Evolutionary conservation across 2,329 filamentous ascomycete species (phyloP).

Genomic region (Botrytis pseudocinerea): DNA sequence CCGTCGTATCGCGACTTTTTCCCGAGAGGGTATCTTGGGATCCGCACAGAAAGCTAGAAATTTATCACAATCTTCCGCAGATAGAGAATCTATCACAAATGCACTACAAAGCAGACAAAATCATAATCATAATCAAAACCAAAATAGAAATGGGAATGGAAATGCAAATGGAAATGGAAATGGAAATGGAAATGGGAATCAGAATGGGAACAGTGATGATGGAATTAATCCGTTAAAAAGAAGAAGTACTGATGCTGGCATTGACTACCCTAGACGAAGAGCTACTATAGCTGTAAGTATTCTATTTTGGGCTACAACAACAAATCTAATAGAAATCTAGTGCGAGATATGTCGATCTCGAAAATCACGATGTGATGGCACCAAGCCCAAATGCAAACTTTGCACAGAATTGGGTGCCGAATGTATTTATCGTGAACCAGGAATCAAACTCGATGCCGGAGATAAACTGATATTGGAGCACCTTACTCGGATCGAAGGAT

Average conservation of each 20-base stretch:
- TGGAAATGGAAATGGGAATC: slow-evolving; percentile 19
- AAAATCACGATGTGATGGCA: slow-evolving; percentile 78
- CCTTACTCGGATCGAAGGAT: slow-evolving; percentile 72
- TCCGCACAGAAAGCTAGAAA: slow-evolving; percentile 56
- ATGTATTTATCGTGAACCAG: slow-evolving; percentile 81
- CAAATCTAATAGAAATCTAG: slow-evolving; percentile 45
- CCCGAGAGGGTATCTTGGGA: slow-evolving; percentile 55
- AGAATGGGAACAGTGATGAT: slow-evolving; percentile 48
- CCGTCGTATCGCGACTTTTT: slow-evolving; percentile 51
- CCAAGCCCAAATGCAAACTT: slow-evolving; percentile 79
- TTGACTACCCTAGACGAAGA: slow-evolving; percentile 64
- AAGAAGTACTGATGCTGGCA: slow-evolving; percentile 59
- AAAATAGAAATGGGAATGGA: slow-evolving; percentile 11
- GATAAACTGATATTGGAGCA: slow-evolving; percentile 84
- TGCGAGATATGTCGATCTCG: slow-evolving; percentile 80
- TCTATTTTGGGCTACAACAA: slow-evolving; percentile 14
- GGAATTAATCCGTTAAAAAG: slow-evolving; percentile 60
- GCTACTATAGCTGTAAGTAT: slow-evolving; percentile 64
- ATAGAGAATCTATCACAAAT: slow-evolving; percentile 40
- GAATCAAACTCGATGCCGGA: slow-evolving; percentile 82
- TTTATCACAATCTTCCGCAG: slow-evolving; percentile 56
- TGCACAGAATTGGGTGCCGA: slow-evolving; percentile 80
- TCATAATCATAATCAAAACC: slow-evolving; percentile 5
- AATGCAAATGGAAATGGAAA: slow-evolving; percentile 24
- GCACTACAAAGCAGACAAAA: slow-evolving; percentile 46